Percentiles rank a stretch among this genome's conserved stretches.
phyloP scores from a whole-genome alignment of 352 stramenopile species.

The Globisporangium rhizosaccharum region DNA sequence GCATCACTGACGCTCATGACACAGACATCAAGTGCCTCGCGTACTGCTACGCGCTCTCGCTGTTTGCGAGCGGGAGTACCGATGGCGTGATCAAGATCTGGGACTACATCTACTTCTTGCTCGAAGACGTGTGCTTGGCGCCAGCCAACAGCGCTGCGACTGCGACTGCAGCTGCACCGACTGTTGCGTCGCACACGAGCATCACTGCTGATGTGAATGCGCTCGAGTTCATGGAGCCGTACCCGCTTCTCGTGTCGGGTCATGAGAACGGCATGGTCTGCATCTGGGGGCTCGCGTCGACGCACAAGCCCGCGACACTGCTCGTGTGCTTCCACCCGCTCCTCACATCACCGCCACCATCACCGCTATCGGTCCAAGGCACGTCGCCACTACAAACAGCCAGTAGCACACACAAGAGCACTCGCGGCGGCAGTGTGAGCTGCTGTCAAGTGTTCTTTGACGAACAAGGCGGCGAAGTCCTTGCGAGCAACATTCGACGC shows the following conservation, averaged over 20 bases:
- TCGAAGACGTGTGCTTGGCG: conserved; percentile 49
- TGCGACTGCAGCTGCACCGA: not conserved
- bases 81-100: conserved; percentile 77
- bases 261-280: conserved; percentile 69
- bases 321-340: conserved; percentile 33
- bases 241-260: conserved; percentile 58
- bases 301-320: conserved; percentile 28
- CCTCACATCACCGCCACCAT: not conserved
- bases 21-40: conserved; percentile 73
- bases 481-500: conserved; percentile 41
- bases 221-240: conserved; percentile 70
- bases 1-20: conserved; percentile 64
- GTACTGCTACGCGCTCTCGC: conserved; percentile 65
- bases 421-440: conserved; percentile 24
- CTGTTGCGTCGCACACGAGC: not conserved
- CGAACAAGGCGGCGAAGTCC: conserved; percentile 45
- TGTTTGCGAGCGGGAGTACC: conserved; percentile 53
- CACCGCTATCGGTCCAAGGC: not conserved
- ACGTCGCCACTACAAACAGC: not conserved
- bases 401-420: not conserved
- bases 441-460: conserved; percentile 59
- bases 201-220: conserved; percentile 44
- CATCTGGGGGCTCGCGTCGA: conserved; percentile 50
- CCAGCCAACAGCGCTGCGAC: conserved; percentile 8
- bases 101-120: conserved; percentile 82